Evolutionary conservation across 129 eudicot genomes (phyloP).

Genomic region (Chrysanthemum lavandulifolium): DNA sequence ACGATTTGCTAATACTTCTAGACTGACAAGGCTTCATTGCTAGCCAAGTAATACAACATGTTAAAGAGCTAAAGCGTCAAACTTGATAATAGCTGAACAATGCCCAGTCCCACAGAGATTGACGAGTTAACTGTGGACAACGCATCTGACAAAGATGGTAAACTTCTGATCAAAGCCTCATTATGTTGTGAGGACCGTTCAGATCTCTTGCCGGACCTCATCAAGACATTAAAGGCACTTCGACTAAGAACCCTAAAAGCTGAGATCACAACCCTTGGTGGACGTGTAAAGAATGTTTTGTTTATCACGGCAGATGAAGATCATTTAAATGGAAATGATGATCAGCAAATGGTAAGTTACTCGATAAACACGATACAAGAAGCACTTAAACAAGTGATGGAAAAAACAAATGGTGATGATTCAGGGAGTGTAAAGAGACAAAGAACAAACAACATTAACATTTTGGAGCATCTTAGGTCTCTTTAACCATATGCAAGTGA

Average conservation of each 20-base stretch:
- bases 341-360: slow-evolving; percentile 37
- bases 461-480: slow-evolving; percentile 51
- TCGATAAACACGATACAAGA: slow-evolving; percentile 67
- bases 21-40: slow-evolving; percentile 98
- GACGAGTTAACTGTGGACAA: slow-evolving; percentile 72
- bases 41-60: slow-evolving; percentile 95
- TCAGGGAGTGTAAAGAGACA: slow-evolving; percentile 84
- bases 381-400: slow-evolving; percentile 76
- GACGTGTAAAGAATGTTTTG: slow-evolving; percentile 79
- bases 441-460: slow-evolving; percentile 61
- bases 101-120: slow-evolving; percentile 59
- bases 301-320: slow-evolving; percentile 68
- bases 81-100: slow-evolving; percentile 68
- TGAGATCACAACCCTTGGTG: slow-evolving; percentile 87
- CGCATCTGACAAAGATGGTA: slow-evolving; percentile 57
- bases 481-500: slow-evolving; percentile 25
- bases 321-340: slow-evolving; percentile 19
- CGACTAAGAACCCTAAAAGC: slow-evolving; percentile 69
- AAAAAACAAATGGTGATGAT: slow-evolving; percentile 65
- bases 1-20: slow-evolving; percentile 9
- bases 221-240: slow-evolving; percentile 71
- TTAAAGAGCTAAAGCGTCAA: slow-evolving; percentile 81
- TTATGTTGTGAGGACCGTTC: slow-evolving; percentile 83
- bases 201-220: slow-evolving; percentile 77
- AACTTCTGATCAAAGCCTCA: slow-evolving; percentile 64